Base-by-base conservation (phyloP, 1,284 basidiomycete species). In the Xanthoconium separans region DNA sequence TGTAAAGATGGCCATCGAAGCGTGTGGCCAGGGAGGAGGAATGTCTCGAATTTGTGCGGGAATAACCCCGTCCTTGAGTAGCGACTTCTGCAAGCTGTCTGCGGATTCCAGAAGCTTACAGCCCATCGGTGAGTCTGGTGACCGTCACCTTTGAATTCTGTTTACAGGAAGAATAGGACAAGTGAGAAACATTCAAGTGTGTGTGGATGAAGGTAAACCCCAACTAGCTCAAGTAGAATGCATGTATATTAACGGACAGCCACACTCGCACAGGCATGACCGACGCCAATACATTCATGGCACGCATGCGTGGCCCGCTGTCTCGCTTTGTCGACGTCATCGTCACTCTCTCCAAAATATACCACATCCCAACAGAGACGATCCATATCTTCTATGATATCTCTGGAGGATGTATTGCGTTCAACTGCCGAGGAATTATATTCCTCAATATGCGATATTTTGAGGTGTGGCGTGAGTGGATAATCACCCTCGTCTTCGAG, bases 361-460 rank as follows among this genome's bases (percentile, higher is more conserved):
- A 53, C 20, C 13, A 3, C 24, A 43, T 53, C 22, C 22, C 51
- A 9, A 20, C 18, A 9, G 18, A 22, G 5, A 30, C 13, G 12
- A 18, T 53, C 18, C 24, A n/a, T 6, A 7, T 53, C 13, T 53
- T 49, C 29, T 50, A 50, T 20, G 52, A 53, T 4, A n/a, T 33
- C 39, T 37, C 46, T 0, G 52, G 46, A 18, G 52, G 46, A 12
- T 42, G 41, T 4, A 49, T 53, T 20, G 52, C 41, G 4, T 53
- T 53, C 41, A 53, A 53, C 29, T 37, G 34, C 33, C 15, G 9
- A 18, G 29, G 46, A 44, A 39, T 8, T 20, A 53, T 53, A 24
- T 53, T 37, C 16, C 46, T 53, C 16, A 53, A 53, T 16, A 20
- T 53, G 34, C 52, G 46, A 8, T 53, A 49, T 27, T 53, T 53